These are phyloP conservation scores for Filobasidium floriforme DNA, from an alignment of 768 basidiomycete species.

Conservation along the genomic window DNA sequence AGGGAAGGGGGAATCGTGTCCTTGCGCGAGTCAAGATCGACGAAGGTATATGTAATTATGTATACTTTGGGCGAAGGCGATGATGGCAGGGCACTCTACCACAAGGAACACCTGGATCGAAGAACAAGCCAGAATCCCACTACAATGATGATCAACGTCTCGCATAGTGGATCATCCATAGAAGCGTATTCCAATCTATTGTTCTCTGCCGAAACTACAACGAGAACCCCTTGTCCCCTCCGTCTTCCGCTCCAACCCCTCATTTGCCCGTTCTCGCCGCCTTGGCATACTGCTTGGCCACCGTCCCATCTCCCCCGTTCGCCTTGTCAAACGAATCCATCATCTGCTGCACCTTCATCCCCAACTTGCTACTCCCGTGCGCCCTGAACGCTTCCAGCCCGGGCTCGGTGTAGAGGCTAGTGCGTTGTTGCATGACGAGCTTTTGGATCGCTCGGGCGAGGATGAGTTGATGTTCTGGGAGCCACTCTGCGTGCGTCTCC, in stretches of 20 bases:
- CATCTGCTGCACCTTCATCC: not conserved
- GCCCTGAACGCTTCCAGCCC: not conserved
- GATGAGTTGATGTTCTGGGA: slow-evolving; percentile 4
- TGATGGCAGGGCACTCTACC: too few species aligned
- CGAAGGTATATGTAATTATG: too few species aligned
- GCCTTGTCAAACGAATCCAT: not conserved
- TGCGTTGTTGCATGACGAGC: not conserved
- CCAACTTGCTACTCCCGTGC: slow-evolving; percentile 2
- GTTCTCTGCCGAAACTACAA: not conserved
- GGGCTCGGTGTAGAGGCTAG: not conserved
- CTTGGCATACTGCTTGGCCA: not conserved
- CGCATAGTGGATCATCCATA: not conserved
- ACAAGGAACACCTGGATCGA: too few species aligned
- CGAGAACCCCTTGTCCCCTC: too few species aligned
- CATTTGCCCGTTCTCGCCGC: not conserved
- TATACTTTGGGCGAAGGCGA: too few species aligned
- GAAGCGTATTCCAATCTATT: not conserved
- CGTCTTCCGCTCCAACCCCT: not conserved
- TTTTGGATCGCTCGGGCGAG: not conserved
- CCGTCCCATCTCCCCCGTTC: slow-evolving; percentile 3
- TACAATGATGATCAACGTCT: too few species aligned
- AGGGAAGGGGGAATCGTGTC: not conserved
- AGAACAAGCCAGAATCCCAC: too few species aligned
- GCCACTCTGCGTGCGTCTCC: not conserved
- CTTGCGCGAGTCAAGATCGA: too few species aligned